Conservation (phyloP, 352 stramenopile species). For the Globisporangium echinulatum region DNA sequence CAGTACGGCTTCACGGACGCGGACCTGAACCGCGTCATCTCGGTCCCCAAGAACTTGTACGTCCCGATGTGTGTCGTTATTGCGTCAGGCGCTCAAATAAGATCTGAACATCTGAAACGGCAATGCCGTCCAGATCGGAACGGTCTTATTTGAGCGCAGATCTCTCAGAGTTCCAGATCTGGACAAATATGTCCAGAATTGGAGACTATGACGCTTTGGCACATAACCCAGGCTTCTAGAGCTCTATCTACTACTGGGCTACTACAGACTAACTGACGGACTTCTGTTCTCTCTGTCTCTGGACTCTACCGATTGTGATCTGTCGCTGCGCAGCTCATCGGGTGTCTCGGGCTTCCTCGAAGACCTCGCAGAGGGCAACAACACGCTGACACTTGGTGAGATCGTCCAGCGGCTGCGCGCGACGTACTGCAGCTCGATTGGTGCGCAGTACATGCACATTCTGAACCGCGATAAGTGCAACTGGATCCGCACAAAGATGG, state of each 20-base stretch:
- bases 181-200: no score
- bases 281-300: no score
- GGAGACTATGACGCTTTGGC: no score
- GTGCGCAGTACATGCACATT: conserved; percentile 99
- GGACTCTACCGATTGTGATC: no score
- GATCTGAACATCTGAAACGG: no score
- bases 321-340: conserved; percentile 35
- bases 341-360: conserved; percentile 88
- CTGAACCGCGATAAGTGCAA: conserved; percentile 94
- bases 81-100: no score
- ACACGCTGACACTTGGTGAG: conserved; percentile 90
- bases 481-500: conserved; percentile 93
- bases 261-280: no score
- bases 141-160: no score
- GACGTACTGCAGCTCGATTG: conserved; percentile 96
- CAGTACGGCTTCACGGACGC: conserved; percentile 90
- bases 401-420: conserved; percentile 92
- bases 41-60: conserved; percentile 85
- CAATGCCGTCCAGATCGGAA: no score
- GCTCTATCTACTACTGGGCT: no score
- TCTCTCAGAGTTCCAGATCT: no score
- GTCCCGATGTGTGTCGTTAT: conserved; percentile 11
- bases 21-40: conserved; percentile 86
- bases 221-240: no score
- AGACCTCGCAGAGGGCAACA: conserved; percentile 58